A percentile compares a stretch with the other conserved stretches of the same genome.
These are phyloP conservation scores for Wallemia mellicola DNA, from an alignment of 1,284 basidiomycete genomes.

Conservation along the genomic window DNA sequence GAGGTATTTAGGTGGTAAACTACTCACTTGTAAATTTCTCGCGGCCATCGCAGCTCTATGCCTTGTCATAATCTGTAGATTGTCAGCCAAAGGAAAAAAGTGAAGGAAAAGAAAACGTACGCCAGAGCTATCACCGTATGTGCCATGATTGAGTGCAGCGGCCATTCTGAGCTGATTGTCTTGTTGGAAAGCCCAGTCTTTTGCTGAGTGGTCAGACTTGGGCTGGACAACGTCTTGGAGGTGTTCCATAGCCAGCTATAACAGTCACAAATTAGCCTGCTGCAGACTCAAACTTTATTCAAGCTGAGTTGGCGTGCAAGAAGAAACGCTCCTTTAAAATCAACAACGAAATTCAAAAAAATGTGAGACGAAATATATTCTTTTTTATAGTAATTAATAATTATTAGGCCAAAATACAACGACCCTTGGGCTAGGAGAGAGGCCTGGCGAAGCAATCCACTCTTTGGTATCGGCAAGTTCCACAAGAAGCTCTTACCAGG, in stretches of 20 bases:
- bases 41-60: conserved; percentile 1
- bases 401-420: not conserved
- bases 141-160: not conserved
- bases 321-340: not conserved
- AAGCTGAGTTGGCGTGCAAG: not conserved
- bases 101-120: not conserved
- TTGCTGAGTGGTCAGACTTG: not conserved
- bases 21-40: not conserved
- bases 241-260: not conserved
- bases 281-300: not conserved
- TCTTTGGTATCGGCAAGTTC: not conserved
- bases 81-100: not conserved
- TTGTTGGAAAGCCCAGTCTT: not conserved
- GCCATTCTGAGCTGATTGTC: not conserved
- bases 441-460: not conserved
- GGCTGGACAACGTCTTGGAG: not conserved
- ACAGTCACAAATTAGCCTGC: not conserved
- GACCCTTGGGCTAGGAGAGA: not conserved
- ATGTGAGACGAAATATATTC: not conserved
- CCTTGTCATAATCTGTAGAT: conserved; percentile 1
- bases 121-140: not conserved
- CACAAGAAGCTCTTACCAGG: not conserved
- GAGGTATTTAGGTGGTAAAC: not conserved
- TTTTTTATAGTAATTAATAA: not conserved
- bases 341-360: not conserved